Evolutionary conservation across 768 basidiomycete species (phyloP), one percentile per base, ranked within the genome.

Genomic region (Trametes coccinea): DNA sequence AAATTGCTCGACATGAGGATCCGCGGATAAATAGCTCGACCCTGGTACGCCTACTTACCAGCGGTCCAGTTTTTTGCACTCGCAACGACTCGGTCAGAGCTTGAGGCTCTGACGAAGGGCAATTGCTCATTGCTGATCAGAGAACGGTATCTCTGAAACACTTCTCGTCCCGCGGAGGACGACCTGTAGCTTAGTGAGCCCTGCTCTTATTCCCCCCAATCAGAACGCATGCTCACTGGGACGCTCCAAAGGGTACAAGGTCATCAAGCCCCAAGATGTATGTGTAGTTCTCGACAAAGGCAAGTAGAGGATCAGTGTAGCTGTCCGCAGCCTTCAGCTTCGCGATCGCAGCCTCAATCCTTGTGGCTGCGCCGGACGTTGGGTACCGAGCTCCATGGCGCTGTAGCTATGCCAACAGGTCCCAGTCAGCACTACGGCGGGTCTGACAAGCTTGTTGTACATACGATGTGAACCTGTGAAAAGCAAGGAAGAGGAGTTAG

Each of bases 311-410:
- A 45, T 85, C 82, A 0, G 71, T 73, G 67, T 80, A 85, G 0
- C 73, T 62, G 0, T 72, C 67, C 4, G 78, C 86, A 0, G 75
- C 66, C 62, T 82, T 69, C 0, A 93, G 76, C 61, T 87, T 88
- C 5, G 69, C 56, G 3, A 93, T 66, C 0, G 87, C 79, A 56
- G 30, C 46, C 50, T 72, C 65, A 8, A 89, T 88, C 29, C 64
- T 64, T 8, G 68, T 66, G 0, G 79, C 70, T 3, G 84, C 77
- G 2, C 78, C 77, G 0, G 68, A 65, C 0, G 90, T 92, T 0
- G 92, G 92, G 65, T 80, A 93, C 34, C 92, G 84, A 0, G 90
- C 84, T 2, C 91, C 92, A 67, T 95, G 92, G 7, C 92, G 80
- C 74, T 93, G 88, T 10, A 94, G 75, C 90, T 93, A 34, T 14